Evolutionary conservation across 352 stramenopile genomes (phyloP).

Genomic region (Phytophthora pseudosyringae): DNA sequence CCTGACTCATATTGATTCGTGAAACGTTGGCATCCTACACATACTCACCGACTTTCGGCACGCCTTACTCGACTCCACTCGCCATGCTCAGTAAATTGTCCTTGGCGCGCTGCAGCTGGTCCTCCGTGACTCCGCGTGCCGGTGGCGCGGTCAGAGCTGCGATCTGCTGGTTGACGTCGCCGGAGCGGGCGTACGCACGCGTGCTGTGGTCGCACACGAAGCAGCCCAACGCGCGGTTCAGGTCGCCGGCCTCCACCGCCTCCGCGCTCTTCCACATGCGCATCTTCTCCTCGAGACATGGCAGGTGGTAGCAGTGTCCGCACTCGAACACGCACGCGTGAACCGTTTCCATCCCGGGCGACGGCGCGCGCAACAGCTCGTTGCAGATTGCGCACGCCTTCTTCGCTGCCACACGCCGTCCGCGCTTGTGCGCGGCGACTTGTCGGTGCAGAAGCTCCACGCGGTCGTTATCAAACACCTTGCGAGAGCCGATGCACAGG

Average conservation of each 20-base stretch:
- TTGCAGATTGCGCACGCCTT: slow-evolving; percentile 73
- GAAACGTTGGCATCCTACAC: slow-evolving; percentile 5
- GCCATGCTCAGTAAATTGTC: slow-evolving; percentile 51
- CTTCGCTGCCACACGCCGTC: slow-evolving; percentile 62
- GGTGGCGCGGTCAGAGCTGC: slow-evolving; percentile 41
- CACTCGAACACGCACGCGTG: slow-evolving; percentile 86
- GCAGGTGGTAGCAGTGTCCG: slow-evolving; percentile 82
- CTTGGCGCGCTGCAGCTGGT: slow-evolving; percentile 79
- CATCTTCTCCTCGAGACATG: slow-evolving; percentile 86
- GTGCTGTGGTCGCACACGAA: slow-evolving; percentile 88
- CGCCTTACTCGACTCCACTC: slow-evolving; percentile 25
- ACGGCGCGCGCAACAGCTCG: slow-evolving; percentile 57
- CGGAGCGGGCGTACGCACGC: slow-evolving; percentile 55
- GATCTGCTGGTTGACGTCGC: slow-evolving; percentile 47
- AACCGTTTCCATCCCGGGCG: slow-evolving; percentile 52
- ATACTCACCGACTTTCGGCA: not conserved
- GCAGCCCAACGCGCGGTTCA: slow-evolving; percentile 65
- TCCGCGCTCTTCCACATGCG: slow-evolving; percentile 86
- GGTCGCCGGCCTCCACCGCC: slow-evolving; percentile 50
- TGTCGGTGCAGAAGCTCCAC: slow-evolving; percentile 73
- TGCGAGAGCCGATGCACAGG: slow-evolving; percentile 74
- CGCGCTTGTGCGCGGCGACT: slow-evolving; percentile 66
- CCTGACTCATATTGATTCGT: not conserved
- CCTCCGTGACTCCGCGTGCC: slow-evolving; percentile 63
- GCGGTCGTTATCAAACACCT: slow-evolving; percentile 82